These are phyloP conservation scores for Panaeolus papilionaceus DNA, from an alignment of 768 basidiomycete species.

Conservation along the genomic window DNA sequence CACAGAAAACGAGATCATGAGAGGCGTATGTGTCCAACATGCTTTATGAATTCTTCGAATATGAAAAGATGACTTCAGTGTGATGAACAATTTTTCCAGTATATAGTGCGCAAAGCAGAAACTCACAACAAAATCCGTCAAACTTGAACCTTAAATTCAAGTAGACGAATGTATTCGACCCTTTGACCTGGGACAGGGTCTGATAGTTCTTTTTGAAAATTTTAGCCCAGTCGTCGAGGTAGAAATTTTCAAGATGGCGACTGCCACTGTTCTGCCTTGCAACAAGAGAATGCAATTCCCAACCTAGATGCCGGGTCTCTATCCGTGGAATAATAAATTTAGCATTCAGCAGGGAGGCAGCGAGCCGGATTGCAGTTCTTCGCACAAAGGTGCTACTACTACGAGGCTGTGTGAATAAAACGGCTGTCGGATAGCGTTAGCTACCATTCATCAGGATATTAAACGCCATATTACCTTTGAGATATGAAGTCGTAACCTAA, in stretches of 20 bases:
- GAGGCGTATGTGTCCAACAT: neutral
- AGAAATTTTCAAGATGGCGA: neutral
- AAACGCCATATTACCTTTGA: neutral
- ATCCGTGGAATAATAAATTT: slow-evolving; percentile 6
- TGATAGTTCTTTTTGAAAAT: neutral
- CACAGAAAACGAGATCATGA: neutral
- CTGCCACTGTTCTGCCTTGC: neutral
- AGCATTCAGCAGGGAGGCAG: neutral
- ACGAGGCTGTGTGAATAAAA: neutral
- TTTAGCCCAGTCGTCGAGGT: neutral
- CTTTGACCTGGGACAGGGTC: neutral
- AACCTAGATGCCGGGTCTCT: neutral
- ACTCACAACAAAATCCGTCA: neutral
- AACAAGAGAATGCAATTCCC: neutral
- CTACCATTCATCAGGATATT: neutral
- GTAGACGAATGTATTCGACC: neutral
- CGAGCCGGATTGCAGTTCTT: neutral
- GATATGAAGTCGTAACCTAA: neutral
- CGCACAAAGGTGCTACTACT: neutral
- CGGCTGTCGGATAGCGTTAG: neutral
- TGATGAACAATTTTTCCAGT: neutral
- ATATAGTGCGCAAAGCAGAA: neutral
- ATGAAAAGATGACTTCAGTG: neutral
- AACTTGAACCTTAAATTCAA: neutral
- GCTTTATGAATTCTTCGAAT: slow-evolving; percentile 6